Evolutionary conservation across 2,329 filamentous ascomycete genomes (phyloP).

Genomic region (Diplodia mutila): DNA sequence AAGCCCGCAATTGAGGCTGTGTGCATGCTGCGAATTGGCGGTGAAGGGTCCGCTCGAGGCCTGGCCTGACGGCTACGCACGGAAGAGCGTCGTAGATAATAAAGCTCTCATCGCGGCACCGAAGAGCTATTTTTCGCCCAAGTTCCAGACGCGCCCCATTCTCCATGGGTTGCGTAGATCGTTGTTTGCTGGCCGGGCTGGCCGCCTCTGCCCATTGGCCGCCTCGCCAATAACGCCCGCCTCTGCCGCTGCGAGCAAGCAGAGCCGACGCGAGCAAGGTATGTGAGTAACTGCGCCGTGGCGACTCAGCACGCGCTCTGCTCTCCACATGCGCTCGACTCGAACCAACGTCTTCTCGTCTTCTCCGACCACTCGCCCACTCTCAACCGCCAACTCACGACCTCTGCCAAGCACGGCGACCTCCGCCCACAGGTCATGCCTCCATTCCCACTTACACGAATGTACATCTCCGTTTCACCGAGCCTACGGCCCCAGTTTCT

Average conservation of each 20-base stretch:
- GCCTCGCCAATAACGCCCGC: background rate
- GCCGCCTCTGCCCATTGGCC: background rate
- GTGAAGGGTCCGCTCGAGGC: background rate
- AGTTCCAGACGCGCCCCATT: slow-evolving; percentile 15
- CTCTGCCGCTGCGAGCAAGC: slow-evolving; percentile 15
- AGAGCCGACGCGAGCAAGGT: slow-evolving; percentile 15
- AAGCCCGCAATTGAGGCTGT: slow-evolving; percentile 19
- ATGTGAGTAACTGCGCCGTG: slow-evolving; percentile 1
- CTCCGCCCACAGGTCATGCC: background rate
- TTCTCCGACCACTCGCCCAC: background rate
- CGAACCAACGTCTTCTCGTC: background rate
- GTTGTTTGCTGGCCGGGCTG: background rate
- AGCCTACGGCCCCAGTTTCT: background rate
- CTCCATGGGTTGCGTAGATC: slow-evolving; percentile 7
- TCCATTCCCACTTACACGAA: slow-evolving; percentile 3
- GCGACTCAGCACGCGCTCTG: background rate
- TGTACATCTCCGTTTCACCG: background rate
- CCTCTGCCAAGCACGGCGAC: slow-evolving; percentile 13
- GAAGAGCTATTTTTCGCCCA: slow-evolving; percentile 1
- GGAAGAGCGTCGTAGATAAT: slow-evolving; percentile 10
- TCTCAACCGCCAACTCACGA: background rate
- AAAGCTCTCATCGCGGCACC: background rate
- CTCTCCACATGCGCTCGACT: background rate
- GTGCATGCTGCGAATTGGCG: slow-evolving; percentile 13
- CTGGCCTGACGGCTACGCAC: slow-evolving; percentile 12